These are phyloP conservation scores for Cucurbitaria berberidis DNA, from an alignment of 2,329 filamentous ascomycete species.

Conservation along the genomic window DNA sequence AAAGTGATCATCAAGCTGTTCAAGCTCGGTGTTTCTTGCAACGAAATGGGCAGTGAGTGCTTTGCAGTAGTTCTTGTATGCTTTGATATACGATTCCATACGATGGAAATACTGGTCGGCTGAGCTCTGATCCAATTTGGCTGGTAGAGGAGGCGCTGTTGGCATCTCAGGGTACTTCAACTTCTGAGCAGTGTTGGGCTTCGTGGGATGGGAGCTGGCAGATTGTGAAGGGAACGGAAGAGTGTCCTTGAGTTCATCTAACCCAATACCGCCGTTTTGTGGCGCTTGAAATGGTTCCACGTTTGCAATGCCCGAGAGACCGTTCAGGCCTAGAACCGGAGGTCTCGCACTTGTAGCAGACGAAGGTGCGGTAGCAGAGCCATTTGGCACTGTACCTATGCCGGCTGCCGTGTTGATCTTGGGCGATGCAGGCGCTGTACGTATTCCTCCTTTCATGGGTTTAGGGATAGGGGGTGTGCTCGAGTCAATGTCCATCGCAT, in stretches of 20 bases:
- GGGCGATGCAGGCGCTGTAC: conserved; percentile 8
- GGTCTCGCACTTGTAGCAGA: conserved; percentile 21
- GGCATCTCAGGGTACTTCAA: conserved; percentile 61
- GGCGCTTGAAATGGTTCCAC: conserved; percentile 57
- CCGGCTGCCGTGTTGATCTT: conserved; percentile 9
- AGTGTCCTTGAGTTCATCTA: conserved; percentile 60
- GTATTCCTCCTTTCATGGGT: conserved; percentile 7
- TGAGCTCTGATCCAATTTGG: conserved; percentile 53
- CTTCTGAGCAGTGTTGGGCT: conserved; percentile 46
- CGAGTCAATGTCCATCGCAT: conserved; percentile 58
- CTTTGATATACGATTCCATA: conserved; percentile 62
- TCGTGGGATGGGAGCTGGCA: conserved; percentile 52
- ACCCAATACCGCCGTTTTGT: conserved; percentile 57
- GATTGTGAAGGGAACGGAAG: conserved; percentile 66
- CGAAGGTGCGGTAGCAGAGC: conserved; percentile 19
- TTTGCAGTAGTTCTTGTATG: conserved; percentile 63
- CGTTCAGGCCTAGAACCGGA: conserved; percentile 41
- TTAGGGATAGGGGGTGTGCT: conserved; percentile 33
- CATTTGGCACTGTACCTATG: conserved; percentile 20
- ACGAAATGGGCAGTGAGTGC: conserved; percentile 63
- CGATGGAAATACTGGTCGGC: conserved; percentile 60
- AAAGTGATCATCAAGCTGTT: conserved; percentile 55
- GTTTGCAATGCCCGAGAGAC: conserved; percentile 59
- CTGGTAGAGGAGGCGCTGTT: conserved; percentile 53
- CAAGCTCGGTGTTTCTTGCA: conserved; percentile 55